Evolutionary conservation across 2,329 filamentous ascomycete genomes (phyloP).

Genomic region (Colletotrichum chrysophilum): DNA sequence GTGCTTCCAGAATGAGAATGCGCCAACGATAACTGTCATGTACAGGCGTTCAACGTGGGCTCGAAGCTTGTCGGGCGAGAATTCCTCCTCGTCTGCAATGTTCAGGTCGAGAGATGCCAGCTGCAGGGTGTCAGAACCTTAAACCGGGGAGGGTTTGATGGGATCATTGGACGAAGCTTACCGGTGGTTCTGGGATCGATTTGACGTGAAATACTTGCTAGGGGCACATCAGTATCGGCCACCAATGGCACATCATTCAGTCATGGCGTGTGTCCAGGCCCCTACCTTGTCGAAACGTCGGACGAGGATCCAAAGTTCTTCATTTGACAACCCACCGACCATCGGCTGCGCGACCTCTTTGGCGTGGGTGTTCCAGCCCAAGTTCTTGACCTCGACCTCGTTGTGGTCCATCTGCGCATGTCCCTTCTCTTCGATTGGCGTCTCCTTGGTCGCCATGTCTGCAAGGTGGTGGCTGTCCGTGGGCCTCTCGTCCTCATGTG

Average conservation of each 20-base stretch:
- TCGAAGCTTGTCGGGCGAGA: constrained; percentile 82
- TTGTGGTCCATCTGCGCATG: constrained; percentile 52
- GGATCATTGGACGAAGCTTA: constrained; percentile 40
- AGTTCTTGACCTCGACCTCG: constrained; percentile 62
- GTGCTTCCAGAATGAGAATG: constrained; percentile 74
- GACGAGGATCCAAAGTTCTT: constrained; percentile 75
- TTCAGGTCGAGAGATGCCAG: constrained; percentile 79
- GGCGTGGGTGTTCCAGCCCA: constrained; percentile 72
- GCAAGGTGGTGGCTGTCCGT: constrained; percentile 42
- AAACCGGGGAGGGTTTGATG: constrained; percentile 29
- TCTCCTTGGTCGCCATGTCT: constrained; percentile 28
- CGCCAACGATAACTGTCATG: constrained; percentile 74
- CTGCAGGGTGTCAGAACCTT: not conserved
- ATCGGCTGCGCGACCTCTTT: constrained; percentile 62
- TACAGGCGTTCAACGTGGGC: constrained; percentile 81
- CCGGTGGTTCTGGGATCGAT: constrained; percentile 51
- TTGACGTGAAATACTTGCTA: constrained; percentile 71
- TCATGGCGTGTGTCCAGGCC: not conserved
- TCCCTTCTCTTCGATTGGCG: constrained; percentile 44
- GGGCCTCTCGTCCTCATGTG: constrained; percentile 31
- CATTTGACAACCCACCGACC: constrained; percentile 72
- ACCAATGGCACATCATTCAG: constrained; percentile 15
- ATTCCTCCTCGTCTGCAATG: constrained; percentile 82
- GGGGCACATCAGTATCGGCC: constrained; percentile 35
- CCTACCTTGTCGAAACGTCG: constrained; percentile 71